phyloP scores from a whole-genome alignment of 805 yeast genomes.

The Candida berthetii region DNA sequence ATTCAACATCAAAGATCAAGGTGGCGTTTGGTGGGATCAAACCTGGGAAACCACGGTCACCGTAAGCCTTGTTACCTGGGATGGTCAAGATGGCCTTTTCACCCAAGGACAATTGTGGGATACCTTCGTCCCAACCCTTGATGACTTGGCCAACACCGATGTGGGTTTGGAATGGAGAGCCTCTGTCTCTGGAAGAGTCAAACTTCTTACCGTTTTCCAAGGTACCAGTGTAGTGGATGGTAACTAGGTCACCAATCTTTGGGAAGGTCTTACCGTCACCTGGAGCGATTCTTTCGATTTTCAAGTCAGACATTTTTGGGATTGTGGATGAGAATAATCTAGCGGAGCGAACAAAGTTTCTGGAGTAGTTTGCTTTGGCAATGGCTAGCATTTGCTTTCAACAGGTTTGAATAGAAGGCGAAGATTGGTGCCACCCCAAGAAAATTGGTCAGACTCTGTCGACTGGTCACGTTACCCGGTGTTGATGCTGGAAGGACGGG shows the following conservation, averaged over 20 bases:
- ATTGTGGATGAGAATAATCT: slow-evolving; percentile 14
- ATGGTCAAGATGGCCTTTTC: slow-evolving; percentile 89
- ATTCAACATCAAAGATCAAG: slow-evolving; percentile 78
- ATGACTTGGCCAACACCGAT: slow-evolving; percentile 97
- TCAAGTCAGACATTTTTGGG: slow-evolving; percentile 20
- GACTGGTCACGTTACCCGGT: no score
- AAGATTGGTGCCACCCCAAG: background rate
- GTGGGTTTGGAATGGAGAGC: slow-evolving; percentile 88
- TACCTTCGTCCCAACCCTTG: slow-evolving; percentile 94
- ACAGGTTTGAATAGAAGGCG: background rate
- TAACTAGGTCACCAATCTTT: slow-evolving; percentile 77
- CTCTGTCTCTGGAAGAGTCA: slow-evolving; percentile 93
- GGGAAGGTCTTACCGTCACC: slow-evolving; percentile 89
- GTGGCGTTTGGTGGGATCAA: slow-evolving; percentile 96
- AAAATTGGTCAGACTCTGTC: no score
- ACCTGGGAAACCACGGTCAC: slow-evolving; percentile 94
- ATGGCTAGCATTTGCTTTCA: background rate
- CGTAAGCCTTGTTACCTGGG: slow-evolving; percentile 92
- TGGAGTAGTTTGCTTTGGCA: background rate
- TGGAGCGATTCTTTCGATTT: slow-evolving; percentile 22
- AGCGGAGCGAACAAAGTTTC: background rate
- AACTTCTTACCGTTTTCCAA: slow-evolving; percentile 93
- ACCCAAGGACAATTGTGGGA: slow-evolving; percentile 88
- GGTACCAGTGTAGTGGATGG: slow-evolving; percentile 95
- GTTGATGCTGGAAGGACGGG: no score